A percentile compares a stretch with the other conserved stretches of the same genome.
These are phyloP conservation scores for Suillus discolor DNA, from an alignment of 768 basidiomycete genomes.

Conservation along the genomic window DNA sequence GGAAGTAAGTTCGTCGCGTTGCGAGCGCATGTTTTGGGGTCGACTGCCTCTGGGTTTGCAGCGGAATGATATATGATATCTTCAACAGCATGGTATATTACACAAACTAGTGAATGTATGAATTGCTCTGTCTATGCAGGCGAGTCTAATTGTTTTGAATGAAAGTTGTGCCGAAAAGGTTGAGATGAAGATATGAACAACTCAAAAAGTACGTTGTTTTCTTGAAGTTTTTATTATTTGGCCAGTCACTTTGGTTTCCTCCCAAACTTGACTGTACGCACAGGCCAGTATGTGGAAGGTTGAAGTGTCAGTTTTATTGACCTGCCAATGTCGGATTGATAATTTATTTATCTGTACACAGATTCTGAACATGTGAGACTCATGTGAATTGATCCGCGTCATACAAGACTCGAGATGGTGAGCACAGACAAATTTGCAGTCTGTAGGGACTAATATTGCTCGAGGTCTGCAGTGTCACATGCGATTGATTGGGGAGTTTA, in stretches of 20 bases:
- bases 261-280: constrained; percentile 59
- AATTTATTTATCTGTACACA: constrained; percentile 66
- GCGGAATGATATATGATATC: background rate
- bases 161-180: constrained; percentile 54
- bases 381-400: constrained; percentile 86
- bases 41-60: background rate
- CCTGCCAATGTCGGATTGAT: constrained; percentile 81
- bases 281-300: no score
- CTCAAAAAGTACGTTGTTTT: constrained; percentile 82
- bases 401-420: background rate
- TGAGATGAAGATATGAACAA: constrained; percentile 23
- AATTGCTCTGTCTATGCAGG: constrained; percentile 14
- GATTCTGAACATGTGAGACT: constrained; percentile 70
- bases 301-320: constrained; percentile 46
- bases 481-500: no score
- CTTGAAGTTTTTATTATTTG: no score
- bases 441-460: no score
- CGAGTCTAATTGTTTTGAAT: constrained; percentile 89
- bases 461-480: no score
- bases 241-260: constrained; percentile 72
- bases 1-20: background rate
- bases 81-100: background rate
- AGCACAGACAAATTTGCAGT: no score
- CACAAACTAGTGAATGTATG: background rate
- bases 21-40: background rate